phyloP scores from a whole-genome alignment of 2,329 filamentous ascomycete species.

The Pseudocercospora macadamiae region DNA sequence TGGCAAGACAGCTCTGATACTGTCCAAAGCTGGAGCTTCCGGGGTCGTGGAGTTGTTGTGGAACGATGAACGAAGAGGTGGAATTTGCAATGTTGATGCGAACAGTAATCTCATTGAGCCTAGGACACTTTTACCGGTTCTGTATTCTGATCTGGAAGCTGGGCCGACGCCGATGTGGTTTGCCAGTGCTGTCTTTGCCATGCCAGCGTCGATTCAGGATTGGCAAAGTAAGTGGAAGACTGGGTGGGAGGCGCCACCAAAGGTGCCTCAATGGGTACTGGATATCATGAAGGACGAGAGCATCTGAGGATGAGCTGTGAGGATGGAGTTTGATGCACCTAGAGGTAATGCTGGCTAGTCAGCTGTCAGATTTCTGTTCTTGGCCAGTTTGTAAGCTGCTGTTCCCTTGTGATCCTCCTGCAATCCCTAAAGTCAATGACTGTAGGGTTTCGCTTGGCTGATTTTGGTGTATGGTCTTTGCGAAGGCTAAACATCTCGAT shows the following conservation, averaged over 20 bases:
- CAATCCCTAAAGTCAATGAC: no score
- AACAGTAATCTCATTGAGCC: constrained; percentile 78
- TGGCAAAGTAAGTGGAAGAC: constrained; percentile 58
- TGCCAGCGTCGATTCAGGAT: constrained; percentile 61
- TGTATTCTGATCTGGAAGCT: constrained; percentile 63
- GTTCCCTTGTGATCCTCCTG: no score
- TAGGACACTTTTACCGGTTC: constrained; percentile 70
- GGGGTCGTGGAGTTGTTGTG: constrained; percentile 52
- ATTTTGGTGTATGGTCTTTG: no score
- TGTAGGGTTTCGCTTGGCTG: no score
- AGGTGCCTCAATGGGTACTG: constrained; percentile 32
- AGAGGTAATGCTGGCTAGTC: no score
- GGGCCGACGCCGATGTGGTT: constrained; percentile 65
- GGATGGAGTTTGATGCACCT: background rate
- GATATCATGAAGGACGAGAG: background rate
- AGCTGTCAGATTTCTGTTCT: no score
- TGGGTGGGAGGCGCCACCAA: constrained; percentile 43
- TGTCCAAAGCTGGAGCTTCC: constrained; percentile 55
- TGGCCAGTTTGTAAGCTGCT: no score
- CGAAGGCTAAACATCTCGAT: no score
- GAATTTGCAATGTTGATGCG: constrained; percentile 73
- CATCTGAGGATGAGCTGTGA: background rate
- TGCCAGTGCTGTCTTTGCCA: constrained; percentile 70
- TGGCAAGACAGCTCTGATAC: constrained; percentile 43
- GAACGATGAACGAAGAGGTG: constrained; percentile 54